Percentiles rank a stretch among this genome's conserved stretches.
Evolutionary conservation across 805 yeast genomes (phyloP).

Genomic region (Hemisphaericaspora nanyangensis): DNA sequence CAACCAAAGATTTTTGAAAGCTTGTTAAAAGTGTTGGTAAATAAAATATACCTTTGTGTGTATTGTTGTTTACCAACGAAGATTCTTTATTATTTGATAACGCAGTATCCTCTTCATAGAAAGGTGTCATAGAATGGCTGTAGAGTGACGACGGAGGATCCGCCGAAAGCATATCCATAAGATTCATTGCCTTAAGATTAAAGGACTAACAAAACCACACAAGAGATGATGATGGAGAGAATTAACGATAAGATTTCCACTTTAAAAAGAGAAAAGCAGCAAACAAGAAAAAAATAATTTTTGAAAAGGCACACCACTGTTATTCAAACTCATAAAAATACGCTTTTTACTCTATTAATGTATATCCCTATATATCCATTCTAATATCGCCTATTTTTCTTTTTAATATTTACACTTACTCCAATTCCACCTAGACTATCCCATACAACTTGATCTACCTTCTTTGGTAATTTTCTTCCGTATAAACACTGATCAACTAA

Average conservation of each 20-base stretch:
- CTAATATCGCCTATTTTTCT: constrained; percentile 20
- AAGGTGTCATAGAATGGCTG: constrained; percentile 1
- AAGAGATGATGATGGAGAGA: no score
- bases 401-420: constrained; percentile 34
- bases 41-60: constrained; percentile 26
- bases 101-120: no score
- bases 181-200: constrained; percentile 27
- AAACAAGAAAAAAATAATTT: no score
- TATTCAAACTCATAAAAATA: no score
- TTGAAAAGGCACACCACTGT: no score
- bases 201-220: no score
- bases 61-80: no score
- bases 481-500: constrained; percentile 91
- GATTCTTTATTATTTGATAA: no score
- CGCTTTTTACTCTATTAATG: no score
- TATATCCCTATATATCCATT: no score
- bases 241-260: no score
- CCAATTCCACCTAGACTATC: constrained; percentile 60
- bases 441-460: constrained; percentile 72
- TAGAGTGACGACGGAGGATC: constrained; percentile 23
- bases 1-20: constrained; percentile 33
- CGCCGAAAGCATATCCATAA: constrained; percentile 36
- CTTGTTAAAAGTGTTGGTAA: constrained; percentile 33
- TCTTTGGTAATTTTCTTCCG: constrained; percentile 82
- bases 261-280: no score